Conservation (phyloP, 352 stramenopile species). For the Phytophthora foliorum region DNA sequence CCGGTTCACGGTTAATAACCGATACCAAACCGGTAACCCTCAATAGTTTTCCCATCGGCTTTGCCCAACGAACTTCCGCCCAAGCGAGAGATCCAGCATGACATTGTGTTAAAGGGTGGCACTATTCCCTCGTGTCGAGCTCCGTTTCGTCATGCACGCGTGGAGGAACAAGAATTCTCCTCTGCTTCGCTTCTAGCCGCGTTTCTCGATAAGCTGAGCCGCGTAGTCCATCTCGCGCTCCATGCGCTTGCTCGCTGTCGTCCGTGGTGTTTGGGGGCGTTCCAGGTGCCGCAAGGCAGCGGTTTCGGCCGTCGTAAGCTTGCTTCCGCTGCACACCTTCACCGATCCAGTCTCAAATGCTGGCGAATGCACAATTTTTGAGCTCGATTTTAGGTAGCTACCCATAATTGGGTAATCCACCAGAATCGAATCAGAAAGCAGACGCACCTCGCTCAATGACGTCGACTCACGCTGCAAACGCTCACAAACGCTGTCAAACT, state of each 20-base stretch:
- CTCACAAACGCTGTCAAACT: constrained; percentile 34
- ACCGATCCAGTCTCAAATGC: constrained; percentile 2
- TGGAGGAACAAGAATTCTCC: too few species aligned
- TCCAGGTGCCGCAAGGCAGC: neutral
- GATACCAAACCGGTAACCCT: too few species aligned
- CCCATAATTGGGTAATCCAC: constrained; percentile 33
- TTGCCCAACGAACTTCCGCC: too few species aligned
- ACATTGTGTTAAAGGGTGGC: too few species aligned
- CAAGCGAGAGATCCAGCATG: too few species aligned
- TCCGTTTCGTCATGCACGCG: too few species aligned
- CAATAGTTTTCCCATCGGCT: too few species aligned
- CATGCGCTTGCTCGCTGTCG: constrained; percentile 2
- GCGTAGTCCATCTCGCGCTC: neutral
- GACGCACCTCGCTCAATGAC: constrained; percentile 17
- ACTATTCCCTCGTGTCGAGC: too few species aligned
- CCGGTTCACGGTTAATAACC: too few species aligned
- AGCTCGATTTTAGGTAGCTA: constrained; percentile 1
- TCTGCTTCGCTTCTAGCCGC: neutral
- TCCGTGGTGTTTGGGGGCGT: too few species aligned
- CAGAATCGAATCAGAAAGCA: constrained; percentile 15
- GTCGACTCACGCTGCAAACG: constrained; percentile 21
- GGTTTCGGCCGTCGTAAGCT: neutral
- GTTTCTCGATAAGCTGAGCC: neutral
- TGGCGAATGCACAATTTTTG: constrained; percentile 19
- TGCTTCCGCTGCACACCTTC: neutral